A percentile compares a stretch with the other conserved stretches of the same genome.
These are phyloP conservation scores for Solanum tacnaense DNA, from an alignment of 257 asterid genomes.

Conservation along the genomic window DNA sequence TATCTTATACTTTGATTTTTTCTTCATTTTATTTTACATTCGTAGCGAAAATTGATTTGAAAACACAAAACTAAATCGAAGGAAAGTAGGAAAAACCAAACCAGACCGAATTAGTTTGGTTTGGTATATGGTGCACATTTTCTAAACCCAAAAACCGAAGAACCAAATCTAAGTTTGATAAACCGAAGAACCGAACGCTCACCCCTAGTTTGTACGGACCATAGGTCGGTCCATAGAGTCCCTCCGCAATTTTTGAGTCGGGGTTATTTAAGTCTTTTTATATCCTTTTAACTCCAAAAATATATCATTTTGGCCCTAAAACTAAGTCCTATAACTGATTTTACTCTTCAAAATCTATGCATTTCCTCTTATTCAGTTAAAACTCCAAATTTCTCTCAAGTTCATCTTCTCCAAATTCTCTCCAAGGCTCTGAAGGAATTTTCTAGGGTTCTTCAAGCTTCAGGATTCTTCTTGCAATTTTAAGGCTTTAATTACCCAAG, in stretches of 20 bases:
- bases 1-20: not conserved
- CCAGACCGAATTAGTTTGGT: not conserved
- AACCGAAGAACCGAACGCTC: too few species aligned
- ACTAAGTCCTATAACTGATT: not conserved
- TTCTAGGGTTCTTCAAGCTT: not conserved
- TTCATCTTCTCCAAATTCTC: not conserved
- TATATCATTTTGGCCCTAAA: not conserved
- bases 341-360: not conserved
- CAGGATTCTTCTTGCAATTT: too few species aligned
- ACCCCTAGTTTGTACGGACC: not conserved
- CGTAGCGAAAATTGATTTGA: not conserved
- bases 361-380: not conserved
- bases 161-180: too few species aligned
- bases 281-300: not conserved
- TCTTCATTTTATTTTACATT: not conserved
- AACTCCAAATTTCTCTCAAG: not conserved
- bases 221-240: not conserved
- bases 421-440: not conserved
- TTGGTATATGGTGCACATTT: not conserved
- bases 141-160: not conserved
- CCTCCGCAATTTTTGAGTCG: not conserved
- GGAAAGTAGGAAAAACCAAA: not conserved
- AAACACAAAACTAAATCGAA: not conserved
- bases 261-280: not conserved
- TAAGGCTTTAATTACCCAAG: not conserved